Evolutionary conservation across 768 basidiomycete genomes (phyloP), one percentile per base, ranked within the genome.

Genomic region (Lactifluus echinatus): DNA sequence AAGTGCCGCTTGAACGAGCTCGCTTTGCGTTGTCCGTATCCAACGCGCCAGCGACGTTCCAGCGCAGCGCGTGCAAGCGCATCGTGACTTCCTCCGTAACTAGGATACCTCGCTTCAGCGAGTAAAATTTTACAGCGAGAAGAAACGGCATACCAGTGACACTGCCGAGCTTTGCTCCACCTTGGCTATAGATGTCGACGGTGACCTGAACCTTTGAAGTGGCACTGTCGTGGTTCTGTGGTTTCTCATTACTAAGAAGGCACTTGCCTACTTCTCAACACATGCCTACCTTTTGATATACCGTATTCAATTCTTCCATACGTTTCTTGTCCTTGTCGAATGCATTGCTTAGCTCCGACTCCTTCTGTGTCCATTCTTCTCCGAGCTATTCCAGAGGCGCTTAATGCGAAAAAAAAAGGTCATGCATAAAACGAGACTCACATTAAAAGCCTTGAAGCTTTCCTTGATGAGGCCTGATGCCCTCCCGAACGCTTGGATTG

Each of bases 1-100:
- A 59, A 24, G 34, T 44, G 47, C 58, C 42, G 26, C 19, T 26
- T 21, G 28, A 34, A 42, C 57, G 57, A 17, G 48, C 58, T 21
- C 48, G 58, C 42, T 45, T 54, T 7, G 11, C 29, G 1, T 44
- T 21, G 2, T 33, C 42, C 7, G 1, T 12, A 8, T 26, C 7
- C 7, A 59, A 28, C 2, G 11, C 48, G 2, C 17, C 23, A 15
- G 58, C 34, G 15, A 37, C 42, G 36, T 21, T 39, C 58, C 58
- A 59, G 4, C 58, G 53, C 42, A 59, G 33, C 17, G 53, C 58
- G 8, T 12, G 34, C 12, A 59, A 40, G 42, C 58, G 58, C 28
- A 24, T 59, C 28, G 47, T 26, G 14, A 0, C 1, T 33, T 50
- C 58, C 10, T 31, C 53, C 42, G 36, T 48, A 26, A 54, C 58